Base-by-base conservation (phyloP, 2,329 filamentous ascomycete species). In the Ceratocystis huliohia region DNA sequence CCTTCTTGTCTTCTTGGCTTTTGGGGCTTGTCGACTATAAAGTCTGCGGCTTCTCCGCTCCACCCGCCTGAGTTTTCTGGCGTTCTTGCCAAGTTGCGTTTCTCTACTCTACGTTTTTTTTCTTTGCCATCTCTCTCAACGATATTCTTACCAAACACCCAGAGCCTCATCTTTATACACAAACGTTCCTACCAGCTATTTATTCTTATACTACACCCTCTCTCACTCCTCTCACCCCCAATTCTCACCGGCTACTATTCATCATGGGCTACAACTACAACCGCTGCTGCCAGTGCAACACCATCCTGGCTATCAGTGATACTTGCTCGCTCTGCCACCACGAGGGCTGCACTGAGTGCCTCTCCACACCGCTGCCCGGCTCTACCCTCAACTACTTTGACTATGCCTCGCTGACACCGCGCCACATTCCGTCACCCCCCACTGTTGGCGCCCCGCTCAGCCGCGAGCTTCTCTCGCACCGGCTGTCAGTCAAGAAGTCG, bases 241-340 rank as follows among this genome's bases (percentile, higher is more conserved):
- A 4, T 53, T 41, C 45, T 41, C 22, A 6, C 37, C 37, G 5
- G 28, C 22, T 44, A 1, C 22, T 41, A 3, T 1, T 46, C 37
- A 66, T 15, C 57, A 66, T 68, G 67, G 61, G 61, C 20, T 56
- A 46, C 72, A 74, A 76, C 71, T 79, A 77, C 70, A 78, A 79
- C 70, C 80, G 80, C 75, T 82, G 81, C 78, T 82, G 80, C 78
- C 74, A 81, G 72, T 82, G 80, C 75, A 78, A 78, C 70, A 74
- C 77, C 74, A 80, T 82, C 75, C 81, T 82, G 70, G 80, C 82
- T 76, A 82, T 82, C 75, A 82, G 79, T 78, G 80, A 75, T 73
- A 78, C 76, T 64, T 82, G 80, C 77, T 76, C 74, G 68, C 75
- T 76, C 71, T 82, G 80, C 72, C 75, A 76, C 64, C 80, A 82